Evolutionary conservation across 1,139 yeast species (phyloP).

Genomic region (Diutina siamensis): DNA sequence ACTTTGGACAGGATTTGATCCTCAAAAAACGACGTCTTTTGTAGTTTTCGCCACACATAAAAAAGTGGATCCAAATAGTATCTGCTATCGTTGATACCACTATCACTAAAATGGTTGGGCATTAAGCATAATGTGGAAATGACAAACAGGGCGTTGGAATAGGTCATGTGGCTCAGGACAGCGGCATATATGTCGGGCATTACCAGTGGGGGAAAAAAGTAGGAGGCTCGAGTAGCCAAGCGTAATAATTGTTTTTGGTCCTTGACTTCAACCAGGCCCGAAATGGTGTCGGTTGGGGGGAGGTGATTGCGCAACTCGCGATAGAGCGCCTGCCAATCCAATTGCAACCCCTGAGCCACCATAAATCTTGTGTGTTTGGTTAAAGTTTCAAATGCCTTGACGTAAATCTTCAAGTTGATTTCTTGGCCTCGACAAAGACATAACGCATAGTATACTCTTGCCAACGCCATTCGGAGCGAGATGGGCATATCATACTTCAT

Average conservation of each 20-base stretch:
- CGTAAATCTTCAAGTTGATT: constrained; percentile 48
- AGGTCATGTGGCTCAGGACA: constrained; percentile 40
- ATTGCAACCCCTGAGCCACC: constrained; percentile 23
- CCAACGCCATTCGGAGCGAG: constrained; percentile 45
- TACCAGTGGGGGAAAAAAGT: constrained; percentile 28
- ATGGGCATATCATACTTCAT: constrained; percentile 81
- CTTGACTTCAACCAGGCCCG: constrained; percentile 27
- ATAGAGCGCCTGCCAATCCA: constrained; percentile 46
- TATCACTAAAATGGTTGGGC: constrained; percentile 28
- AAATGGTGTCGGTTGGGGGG: constrained; percentile 20
- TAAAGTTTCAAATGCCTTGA: constrained; percentile 51
- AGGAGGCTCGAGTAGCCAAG: constrained; percentile 37
- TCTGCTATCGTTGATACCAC: constrained; percentile 16
- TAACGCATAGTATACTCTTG: constrained; percentile 62
- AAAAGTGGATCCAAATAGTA: constrained; percentile 56
- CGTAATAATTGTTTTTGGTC: constrained; percentile 31
- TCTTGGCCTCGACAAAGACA: constrained; percentile 70
- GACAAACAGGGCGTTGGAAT: constrained; percentile 46
- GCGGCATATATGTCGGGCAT: constrained; percentile 25
- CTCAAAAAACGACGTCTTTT: constrained; percentile 49
- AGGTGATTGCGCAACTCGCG: constrained; percentile 24
- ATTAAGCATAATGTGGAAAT: constrained; percentile 46
- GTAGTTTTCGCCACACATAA: constrained; percentile 60
- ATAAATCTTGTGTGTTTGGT: constrained; percentile 37
- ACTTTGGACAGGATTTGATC: constrained; percentile 55